These are phyloP conservation scores for Pichia paraexigua DNA, from an alignment of 805 yeast species.

Conservation along the genomic window DNA sequence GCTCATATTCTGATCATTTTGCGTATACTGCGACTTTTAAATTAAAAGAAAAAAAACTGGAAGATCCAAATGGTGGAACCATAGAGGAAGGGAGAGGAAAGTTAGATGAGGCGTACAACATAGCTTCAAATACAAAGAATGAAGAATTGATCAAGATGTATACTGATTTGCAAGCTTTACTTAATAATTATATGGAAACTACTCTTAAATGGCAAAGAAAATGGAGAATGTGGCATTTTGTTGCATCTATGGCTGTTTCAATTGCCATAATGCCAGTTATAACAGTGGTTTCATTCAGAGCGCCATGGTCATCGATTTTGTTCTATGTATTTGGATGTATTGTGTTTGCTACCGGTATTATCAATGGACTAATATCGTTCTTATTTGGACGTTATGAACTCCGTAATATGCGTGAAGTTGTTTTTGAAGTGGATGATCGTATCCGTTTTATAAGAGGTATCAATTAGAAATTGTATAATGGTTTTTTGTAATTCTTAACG, in stretches of 20 bases:
- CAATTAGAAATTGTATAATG: neutral
- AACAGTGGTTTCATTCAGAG: conserved; percentile 46
- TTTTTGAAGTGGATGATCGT: conserved; percentile 48
- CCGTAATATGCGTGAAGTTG: conserved; percentile 71
- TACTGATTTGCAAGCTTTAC: conserved; percentile 40
- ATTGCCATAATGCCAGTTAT: conserved; percentile 48
- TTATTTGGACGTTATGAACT: conserved; percentile 75
- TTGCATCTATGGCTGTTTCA: conserved; percentile 42
- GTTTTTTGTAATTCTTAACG: no score
- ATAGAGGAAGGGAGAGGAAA: neutral
- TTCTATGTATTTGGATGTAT: conserved; percentile 49
- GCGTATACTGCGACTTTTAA: conserved; percentile 52
- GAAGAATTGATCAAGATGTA: conserved; percentile 30
- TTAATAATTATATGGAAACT: conserved; percentile 38
- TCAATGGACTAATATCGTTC: conserved; percentile 71
- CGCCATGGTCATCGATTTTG: conserved; percentile 61
- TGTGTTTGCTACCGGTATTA: conserved; percentile 55
- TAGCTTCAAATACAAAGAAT: neutral
- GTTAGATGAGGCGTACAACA: neutral
- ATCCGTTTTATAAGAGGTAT: conserved; percentile 4
- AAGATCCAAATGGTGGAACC: neutral
- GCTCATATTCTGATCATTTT: conserved; percentile 90
- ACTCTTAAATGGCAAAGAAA: conserved; percentile 51
- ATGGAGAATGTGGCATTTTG: conserved; percentile 63
- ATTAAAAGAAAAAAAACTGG: neutral